Percentiles rank a stretch among this genome's conserved stretches.
Conservation (phyloP, 768 basidiomycete species). For the Pulveroboletus sp. region DNA sequence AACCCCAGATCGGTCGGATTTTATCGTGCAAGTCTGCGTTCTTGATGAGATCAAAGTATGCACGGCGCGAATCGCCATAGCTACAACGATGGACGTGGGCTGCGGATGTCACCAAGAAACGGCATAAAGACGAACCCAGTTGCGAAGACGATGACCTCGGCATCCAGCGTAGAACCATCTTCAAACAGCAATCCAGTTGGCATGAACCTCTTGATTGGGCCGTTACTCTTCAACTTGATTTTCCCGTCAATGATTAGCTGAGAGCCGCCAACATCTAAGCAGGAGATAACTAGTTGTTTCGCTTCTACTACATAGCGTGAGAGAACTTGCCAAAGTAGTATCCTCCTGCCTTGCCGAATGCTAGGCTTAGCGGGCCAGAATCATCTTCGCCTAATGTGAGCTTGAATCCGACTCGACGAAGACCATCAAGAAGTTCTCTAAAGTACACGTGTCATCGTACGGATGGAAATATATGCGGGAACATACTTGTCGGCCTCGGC, state of each 20-base stretch:
- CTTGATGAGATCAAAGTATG: conserved; percentile 21
- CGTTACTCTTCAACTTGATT: conserved; percentile 41
- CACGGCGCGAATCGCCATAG: conserved; percentile 16
- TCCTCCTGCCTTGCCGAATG: conserved; percentile 52
- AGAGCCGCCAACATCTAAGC: conserved; percentile 38
- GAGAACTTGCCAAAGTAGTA: conserved; percentile 58
- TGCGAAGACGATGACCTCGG: conserved; percentile 39
- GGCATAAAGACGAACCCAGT: conserved; percentile 23
- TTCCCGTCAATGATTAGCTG: conserved; percentile 43
- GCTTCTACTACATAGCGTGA: background rate
- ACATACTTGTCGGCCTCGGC: conserved; percentile 56
- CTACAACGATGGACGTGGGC: conserved; percentile 4
- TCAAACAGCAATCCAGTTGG: conserved; percentile 21
- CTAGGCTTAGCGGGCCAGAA: conserved; percentile 48
- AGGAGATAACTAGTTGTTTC: background rate
- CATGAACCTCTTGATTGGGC: conserved; percentile 33
- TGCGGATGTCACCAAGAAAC: background rate
- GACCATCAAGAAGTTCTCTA: conserved; percentile 52
- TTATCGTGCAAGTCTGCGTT: conserved; percentile 15
- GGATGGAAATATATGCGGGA: background rate
- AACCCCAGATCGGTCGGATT: conserved; percentile 29
- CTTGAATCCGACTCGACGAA: conserved; percentile 58
- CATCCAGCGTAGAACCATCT: conserved; percentile 37
- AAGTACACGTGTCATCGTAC: background rate
- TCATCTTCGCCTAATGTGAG: conserved; percentile 48